Percentiles rank a stretch among this genome's conserved stretches.
These are phyloP conservation scores for Hirsutella thompsonii DNA, from an alignment of 2,329 filamentous ascomycete genomes.

Conservation along the genomic window DNA sequence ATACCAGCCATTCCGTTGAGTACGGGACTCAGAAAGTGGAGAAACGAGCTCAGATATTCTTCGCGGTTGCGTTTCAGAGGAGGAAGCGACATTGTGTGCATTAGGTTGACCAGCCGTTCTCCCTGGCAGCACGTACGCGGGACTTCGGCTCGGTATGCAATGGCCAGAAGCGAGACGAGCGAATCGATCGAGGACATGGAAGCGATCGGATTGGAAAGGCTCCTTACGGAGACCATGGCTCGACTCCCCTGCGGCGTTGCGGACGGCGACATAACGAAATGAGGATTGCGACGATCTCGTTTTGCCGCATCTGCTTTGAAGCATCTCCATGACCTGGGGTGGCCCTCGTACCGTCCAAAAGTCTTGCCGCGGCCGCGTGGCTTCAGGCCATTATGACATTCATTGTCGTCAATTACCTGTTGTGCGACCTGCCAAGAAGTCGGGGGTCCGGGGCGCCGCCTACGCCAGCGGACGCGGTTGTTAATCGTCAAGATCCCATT, in stretches of 20 bases:
- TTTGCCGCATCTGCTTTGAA: no score
- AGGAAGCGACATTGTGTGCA: constrained; percentile 15
- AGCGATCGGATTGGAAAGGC: constrained; percentile 16
- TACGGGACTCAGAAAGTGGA: constrained; percentile 15
- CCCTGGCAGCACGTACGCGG: constrained; percentile 12
- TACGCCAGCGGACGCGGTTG: no score
- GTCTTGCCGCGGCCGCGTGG: no score
- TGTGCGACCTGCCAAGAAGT: no score
- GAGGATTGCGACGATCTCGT: no score
- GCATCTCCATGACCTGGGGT: no score
- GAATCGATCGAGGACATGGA: constrained; percentile 17
- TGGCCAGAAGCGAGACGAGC: constrained; percentile 19
- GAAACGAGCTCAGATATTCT: constrained; percentile 18
- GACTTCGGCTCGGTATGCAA: constrained; percentile 17
- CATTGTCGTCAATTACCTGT: no score
- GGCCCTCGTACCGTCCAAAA: no score
- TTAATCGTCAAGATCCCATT: no score
- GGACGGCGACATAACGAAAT: constrained; percentile 12
- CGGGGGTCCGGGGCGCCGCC: no score
- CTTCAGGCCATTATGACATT: no score
- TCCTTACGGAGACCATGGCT: constrained; percentile 15
- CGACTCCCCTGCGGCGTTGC: constrained; percentile 9
- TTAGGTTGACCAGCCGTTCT: constrained; percentile 19
- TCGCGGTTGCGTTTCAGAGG: constrained; percentile 9
- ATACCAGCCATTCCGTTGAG: constrained; percentile 22